These are phyloP conservation scores for Puya raimondii DNA, from an alignment of 176 grass and related monocot genomes.

Conservation along the genomic window DNA sequence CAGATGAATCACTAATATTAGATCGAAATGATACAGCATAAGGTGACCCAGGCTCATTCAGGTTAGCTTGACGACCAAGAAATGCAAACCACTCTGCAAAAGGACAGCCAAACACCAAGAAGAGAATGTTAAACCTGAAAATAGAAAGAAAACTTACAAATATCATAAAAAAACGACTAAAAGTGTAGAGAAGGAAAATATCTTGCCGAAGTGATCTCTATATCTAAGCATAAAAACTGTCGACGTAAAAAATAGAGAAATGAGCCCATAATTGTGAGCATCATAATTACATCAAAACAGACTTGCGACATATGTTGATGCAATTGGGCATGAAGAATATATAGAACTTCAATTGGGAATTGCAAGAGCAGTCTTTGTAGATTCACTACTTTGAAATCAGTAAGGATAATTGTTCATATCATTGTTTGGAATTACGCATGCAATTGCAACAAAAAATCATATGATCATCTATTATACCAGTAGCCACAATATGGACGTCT, in stretches of 20 bases:
- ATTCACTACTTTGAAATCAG: background rate
- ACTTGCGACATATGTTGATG: background rate
- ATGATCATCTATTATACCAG: background rate
- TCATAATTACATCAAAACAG: no score
- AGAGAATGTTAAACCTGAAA: background rate
- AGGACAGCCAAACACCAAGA: constrained; percentile 20
- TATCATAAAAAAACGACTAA: background rate
- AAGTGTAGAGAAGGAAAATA: background rate
- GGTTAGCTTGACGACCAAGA: constrained; percentile 61
- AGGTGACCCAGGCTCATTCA: constrained; percentile 60
- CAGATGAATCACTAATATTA: constrained; percentile 43
- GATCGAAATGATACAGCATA: constrained; percentile 64
- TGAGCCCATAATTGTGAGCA: no score
- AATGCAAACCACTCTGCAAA: constrained; percentile 85
- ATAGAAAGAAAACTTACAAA: background rate
- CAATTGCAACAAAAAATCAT: no score
- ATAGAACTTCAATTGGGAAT: background rate
- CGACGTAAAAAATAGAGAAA: background rate
- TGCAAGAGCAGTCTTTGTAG: background rate
- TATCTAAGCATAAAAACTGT: background rate
- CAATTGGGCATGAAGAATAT: background rate
- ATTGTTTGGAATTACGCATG: background rate
- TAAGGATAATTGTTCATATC: background rate
- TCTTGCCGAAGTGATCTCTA: background rate
- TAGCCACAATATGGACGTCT: background rate